phyloP scores from a whole-genome alignment of 192 early-diverging fungal genomes.

The Kappamyces sp. region DNA sequence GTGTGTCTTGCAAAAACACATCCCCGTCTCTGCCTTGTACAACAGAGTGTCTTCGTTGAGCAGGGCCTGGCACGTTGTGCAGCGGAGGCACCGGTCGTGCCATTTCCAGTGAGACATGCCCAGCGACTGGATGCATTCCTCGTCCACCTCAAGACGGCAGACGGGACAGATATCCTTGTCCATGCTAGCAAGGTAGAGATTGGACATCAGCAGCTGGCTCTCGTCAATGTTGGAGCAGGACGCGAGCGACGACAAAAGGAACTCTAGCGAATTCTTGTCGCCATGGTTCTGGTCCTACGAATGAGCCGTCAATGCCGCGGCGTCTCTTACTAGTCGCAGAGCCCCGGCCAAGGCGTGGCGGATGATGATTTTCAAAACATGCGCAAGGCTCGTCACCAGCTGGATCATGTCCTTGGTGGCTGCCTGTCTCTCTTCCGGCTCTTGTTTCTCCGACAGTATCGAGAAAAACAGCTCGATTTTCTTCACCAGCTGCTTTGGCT shows the following conservation, averaged over 20 bases:
- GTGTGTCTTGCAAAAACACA: no score
- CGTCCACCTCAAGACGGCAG: constrained; percentile 78
- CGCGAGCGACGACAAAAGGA: no score
- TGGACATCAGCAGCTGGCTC: not conserved
- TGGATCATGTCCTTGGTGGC: constrained; percentile 80
- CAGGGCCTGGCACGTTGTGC: constrained; percentile 51
- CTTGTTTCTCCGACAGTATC: constrained; percentile 66
- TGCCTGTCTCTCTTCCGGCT: constrained; percentile 37
- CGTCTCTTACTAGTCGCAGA: constrained; percentile 60
- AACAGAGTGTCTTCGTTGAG: not conserved
- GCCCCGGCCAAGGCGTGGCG: constrained; percentile 82
- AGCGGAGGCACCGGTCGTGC: constrained; percentile 81
- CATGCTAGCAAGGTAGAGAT: constrained; percentile 54
- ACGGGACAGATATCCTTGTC: constrained; percentile 69
- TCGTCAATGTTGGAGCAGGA: no score
- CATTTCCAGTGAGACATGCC: constrained; percentile 32
- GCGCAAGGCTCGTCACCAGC: constrained; percentile 84
- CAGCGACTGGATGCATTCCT: constrained; percentile 69
- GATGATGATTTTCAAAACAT: constrained; percentile 87
- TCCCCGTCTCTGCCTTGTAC: no score
- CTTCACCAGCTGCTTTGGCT: constrained; percentile 94
- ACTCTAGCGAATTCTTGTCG: constrained; percentile 38
- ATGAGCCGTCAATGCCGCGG: not conserved
- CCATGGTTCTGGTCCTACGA: constrained; percentile 56
- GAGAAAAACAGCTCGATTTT: constrained; percentile 94